Conservation (phyloP, 495 filamentous ascomycete species). For the Neurospora sp. region DNA sequence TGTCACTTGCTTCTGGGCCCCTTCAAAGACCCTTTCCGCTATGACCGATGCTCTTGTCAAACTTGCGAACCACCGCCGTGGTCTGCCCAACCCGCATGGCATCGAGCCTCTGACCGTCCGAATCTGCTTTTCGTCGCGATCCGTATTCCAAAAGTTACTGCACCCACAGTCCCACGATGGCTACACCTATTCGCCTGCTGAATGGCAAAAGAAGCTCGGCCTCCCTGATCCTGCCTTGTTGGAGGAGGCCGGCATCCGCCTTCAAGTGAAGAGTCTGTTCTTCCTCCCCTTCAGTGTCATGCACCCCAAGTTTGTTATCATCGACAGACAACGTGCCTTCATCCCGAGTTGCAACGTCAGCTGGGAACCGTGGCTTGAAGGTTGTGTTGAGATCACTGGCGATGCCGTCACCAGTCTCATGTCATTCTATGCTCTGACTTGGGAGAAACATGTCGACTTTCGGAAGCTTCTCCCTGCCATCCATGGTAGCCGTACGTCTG, state of each 20-base stretch:
- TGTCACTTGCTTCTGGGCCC: conserved; percentile 70
- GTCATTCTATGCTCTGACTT: conserved; percentile 50
- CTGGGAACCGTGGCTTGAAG: conserved; percentile 69
- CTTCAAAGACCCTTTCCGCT: conserved; percentile 40
- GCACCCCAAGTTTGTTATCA: conserved; percentile 65
- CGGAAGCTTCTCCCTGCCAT: not conserved
- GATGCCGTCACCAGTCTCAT: conserved; percentile 43
- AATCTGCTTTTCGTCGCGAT: conserved; percentile 53
- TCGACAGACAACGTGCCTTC: conserved; percentile 51
- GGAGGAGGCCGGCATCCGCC: conserved; percentile 40
- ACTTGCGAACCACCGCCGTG: conserved; percentile 36
- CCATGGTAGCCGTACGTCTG: not conserved
- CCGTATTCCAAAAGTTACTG: conserved; percentile 57
- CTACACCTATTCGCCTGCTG: conserved; percentile 43
- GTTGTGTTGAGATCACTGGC: conserved; percentile 51
- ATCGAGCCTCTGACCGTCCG: conserved; percentile 10
- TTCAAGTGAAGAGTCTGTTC: conserved; percentile 61
- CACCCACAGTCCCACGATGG: conserved; percentile 48
- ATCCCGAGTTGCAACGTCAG: conserved; percentile 67
- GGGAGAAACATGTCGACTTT: conserved; percentile 26
- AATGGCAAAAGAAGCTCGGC: conserved; percentile 48
- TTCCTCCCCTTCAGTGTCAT: conserved; percentile 64
- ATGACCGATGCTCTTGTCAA: conserved; percentile 38
- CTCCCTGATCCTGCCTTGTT: conserved; percentile 45
- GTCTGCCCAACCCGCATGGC: conserved; percentile 10